phyloP scores from a whole-genome alignment of 2,329 filamentous ascomycete species.

The Xylariomycetidae sp. region DNA sequence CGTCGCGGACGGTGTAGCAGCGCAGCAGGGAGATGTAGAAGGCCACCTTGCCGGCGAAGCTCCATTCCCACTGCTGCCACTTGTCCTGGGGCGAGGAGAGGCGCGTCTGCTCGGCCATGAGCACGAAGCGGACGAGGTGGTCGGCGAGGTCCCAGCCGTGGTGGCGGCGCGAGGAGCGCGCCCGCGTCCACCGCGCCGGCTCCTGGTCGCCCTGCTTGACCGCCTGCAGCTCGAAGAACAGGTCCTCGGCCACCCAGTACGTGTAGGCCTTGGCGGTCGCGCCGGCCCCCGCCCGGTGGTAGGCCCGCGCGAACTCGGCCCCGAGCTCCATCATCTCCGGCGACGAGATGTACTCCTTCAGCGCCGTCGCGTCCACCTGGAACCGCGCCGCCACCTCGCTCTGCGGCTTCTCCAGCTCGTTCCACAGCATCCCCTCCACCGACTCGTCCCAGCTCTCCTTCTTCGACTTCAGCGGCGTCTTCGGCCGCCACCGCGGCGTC shows the following conservation, averaged over 20 bases:
- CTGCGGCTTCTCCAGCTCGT: constrained; percentile 15
- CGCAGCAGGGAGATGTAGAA: constrained; percentile 21
- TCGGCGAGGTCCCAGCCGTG: constrained; percentile 18
- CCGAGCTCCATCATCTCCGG: constrained; percentile 20
- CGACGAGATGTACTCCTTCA: constrained; percentile 21
- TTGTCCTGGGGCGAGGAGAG: constrained; percentile 13
- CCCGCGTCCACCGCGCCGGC: constrained; percentile 11
- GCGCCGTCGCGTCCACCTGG: constrained; percentile 15
- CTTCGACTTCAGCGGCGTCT: background rate
- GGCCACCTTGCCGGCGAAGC: constrained; percentile 13
- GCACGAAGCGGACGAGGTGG: constrained; percentile 21
- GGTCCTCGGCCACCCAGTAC: constrained; percentile 19
- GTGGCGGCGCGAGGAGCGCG: background rate
- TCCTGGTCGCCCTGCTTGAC: constrained; percentile 21
- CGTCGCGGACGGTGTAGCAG: constrained; percentile 18
- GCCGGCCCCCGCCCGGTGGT: constrained; percentile 7
- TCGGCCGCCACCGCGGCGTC: background rate
- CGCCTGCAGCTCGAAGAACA: constrained; percentile 22
- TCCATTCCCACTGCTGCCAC: constrained; percentile 14
- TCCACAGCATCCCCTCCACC: constrained; percentile 15
- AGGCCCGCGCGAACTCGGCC: constrained; percentile 16
- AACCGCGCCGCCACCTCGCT: constrained; percentile 15
- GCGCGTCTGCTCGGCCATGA: constrained; percentile 19
- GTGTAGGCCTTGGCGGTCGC: constrained; percentile 9
- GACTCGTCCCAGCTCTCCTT: constrained; percentile 20